Conservation (phyloP, 371 early-diverging fungal species). For the Racocetra persica region DNA sequence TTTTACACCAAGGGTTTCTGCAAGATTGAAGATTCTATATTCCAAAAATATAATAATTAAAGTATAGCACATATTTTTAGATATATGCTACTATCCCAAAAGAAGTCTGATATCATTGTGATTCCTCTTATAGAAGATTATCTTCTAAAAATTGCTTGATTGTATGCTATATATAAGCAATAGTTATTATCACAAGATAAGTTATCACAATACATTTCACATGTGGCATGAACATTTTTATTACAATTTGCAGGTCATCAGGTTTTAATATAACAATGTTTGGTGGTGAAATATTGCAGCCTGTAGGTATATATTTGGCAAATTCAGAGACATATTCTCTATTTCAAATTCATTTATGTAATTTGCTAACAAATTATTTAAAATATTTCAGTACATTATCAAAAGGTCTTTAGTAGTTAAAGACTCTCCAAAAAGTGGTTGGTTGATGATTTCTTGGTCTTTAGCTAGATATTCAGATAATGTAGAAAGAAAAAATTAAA, state of each 20-base stretch:
- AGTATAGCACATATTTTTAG: conserved; percentile 15
- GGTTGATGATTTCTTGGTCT: too few species aligned
- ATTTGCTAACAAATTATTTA: not conserved
- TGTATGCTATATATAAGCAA: not conserved
- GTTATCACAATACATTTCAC: conserved; percentile 16
- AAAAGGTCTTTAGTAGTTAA: too few species aligned
- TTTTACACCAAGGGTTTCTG: not conserved
- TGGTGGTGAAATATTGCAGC: not conserved
- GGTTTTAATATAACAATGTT: conserved; percentile 2
- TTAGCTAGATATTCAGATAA: too few species aligned
- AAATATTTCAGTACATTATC: too few species aligned
- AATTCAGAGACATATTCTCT: not conserved
- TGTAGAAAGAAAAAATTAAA: not conserved
- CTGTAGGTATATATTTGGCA: not conserved
- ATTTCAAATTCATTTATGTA: not conserved
- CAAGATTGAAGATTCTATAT: conserved; percentile 14
- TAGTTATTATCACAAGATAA: not conserved
- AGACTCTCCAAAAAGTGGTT: too few species aligned
- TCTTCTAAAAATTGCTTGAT: conserved; percentile 31
- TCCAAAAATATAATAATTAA: conserved; percentile 10
- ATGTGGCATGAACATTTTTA: not conserved
- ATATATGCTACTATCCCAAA: conserved; percentile 15
- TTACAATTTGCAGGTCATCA: not conserved
- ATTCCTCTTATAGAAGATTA: not conserved
- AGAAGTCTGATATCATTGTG: not conserved